Evolutionary conservation across 345 rosid species (phyloP).

Genomic region (Salix udensis): DNA sequence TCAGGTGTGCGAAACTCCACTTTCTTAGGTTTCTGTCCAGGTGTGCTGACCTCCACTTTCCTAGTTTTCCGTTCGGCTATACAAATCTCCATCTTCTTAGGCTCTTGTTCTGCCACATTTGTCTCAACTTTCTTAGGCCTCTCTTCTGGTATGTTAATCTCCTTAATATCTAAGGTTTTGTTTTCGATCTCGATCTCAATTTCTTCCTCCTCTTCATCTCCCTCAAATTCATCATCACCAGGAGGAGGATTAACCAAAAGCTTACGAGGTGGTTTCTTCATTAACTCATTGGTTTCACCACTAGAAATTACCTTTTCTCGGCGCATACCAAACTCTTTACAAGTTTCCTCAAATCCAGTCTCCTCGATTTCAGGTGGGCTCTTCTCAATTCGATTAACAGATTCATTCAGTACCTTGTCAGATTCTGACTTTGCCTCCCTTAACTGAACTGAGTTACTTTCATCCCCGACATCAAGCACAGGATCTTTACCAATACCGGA

Average conservation of each 20-base stretch:
- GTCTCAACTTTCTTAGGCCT: constrained; percentile 12
- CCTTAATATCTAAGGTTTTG: constrained; percentile 46
- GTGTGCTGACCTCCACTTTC: not conserved
- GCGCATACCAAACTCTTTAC: constrained; percentile 50
- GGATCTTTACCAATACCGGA: constrained; percentile 3
- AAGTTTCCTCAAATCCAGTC: constrained; percentile 38
- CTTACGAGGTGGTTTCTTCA: constrained; percentile 10
- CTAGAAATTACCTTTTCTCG: constrained; percentile 43
- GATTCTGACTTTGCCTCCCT: constrained; percentile 29
- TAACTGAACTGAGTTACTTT: constrained; percentile 12
- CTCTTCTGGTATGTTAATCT: constrained; percentile 38
- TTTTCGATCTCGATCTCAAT: constrained; percentile 30
- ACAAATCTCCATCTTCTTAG: constrained; percentile 1
- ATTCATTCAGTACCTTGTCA: constrained; percentile 21
- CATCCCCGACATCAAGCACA: constrained; percentile 2
- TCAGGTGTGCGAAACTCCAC: constrained; percentile 1
- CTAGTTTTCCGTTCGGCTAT: constrained; percentile 15
- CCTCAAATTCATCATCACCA: constrained; percentile 24
- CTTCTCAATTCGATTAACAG: constrained; percentile 27
- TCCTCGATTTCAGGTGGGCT: constrained; percentile 26
- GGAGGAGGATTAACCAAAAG: not conserved
- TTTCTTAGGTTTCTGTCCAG: no score
- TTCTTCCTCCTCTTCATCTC: constrained; percentile 30
- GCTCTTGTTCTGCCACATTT: constrained; percentile 19
- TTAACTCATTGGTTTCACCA: constrained; percentile 14